Evolutionary conservation across 2,329 filamentous ascomycete species (phyloP).

Genomic region (Epichloe glyceriae): DNA sequence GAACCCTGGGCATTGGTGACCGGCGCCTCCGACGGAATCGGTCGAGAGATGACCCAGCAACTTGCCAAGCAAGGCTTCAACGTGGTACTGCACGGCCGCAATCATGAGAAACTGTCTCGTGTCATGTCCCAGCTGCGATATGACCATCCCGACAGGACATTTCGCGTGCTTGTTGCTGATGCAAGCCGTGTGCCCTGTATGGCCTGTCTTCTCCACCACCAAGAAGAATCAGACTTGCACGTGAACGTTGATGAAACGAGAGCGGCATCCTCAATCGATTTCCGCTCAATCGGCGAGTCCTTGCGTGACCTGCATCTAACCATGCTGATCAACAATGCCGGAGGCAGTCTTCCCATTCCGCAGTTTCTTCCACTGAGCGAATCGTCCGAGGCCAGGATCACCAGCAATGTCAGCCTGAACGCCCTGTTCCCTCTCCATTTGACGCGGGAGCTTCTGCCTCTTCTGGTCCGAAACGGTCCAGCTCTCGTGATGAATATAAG

Average conservation of each 20-base stretch:
- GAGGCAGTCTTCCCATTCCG: conserved; percentile 11
- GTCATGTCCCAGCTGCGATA: conserved; percentile 26
- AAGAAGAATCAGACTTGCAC: conserved; percentile 6
- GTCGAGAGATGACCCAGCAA: conserved; percentile 38
- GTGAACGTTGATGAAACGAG: conserved; percentile 7
- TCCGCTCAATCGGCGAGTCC: conserved; percentile 7
- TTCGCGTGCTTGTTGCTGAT: conserved; percentile 32
- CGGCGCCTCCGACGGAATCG: conserved; percentile 37
- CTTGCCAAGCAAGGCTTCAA: conserved; percentile 41
- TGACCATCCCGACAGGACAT: conserved; percentile 24
- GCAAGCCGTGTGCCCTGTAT: conserved; percentile 12
- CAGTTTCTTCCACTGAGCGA: conserved; percentile 24
- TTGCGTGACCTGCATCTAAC: conserved; percentile 28
- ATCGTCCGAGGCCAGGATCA: conserved; percentile 22
- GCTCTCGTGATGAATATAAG: conserved; percentile 38
- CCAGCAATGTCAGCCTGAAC: conserved; percentile 32
- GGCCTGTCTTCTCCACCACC: neutral
- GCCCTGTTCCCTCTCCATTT: conserved; percentile 36
- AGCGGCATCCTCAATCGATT: too few species aligned
- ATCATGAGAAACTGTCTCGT: conserved; percentile 30
- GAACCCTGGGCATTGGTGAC: conserved; percentile 29
- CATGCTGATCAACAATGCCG: conserved; percentile 43
- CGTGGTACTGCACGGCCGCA: conserved; percentile 44
- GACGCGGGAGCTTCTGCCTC: conserved; percentile 28
- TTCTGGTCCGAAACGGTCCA: conserved; percentile 26